Base-by-base conservation (phyloP, 305 asterid species). In the Fraxinus sp. region DNA sequence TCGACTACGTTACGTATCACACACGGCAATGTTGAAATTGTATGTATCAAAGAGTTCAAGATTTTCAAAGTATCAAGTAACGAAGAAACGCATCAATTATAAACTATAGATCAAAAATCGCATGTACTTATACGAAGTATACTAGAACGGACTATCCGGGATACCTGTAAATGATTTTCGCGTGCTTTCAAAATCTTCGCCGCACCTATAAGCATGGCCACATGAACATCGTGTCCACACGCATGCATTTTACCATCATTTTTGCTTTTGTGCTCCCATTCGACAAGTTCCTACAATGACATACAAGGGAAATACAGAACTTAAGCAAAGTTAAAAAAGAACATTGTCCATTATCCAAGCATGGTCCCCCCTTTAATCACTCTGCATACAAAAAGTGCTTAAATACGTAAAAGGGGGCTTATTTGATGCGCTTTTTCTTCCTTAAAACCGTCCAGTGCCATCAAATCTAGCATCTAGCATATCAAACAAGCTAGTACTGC, bases 151-250 rank as follows among this genome's bases (percentile, higher is more conserved):
- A 14, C n/a, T 55, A 72, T 10, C 5, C 5, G 46, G 81, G 85
- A 4, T 78, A 94, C 99, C 97, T 93, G 85, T 73, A 95, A 83
- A 49, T 80, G 85, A 7, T 78, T 33, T 86, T 95, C 90, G 0
- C 96, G 91, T 32, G 93, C 99, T 87, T 94, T 94, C 72, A 95
- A 80, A 82, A 94, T 94, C 77, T 80, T 88, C 5, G 98, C 97
- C 0, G 97, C 97, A 6, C 99, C 99, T 1, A 94, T 24, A 20
- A 96, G 97, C 99, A 96, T 96, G 26, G 99, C 93, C 59, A 92
- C 97, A 22, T 96, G 99, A 13, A 97, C 98, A 22, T 96, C 99
- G 79, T 96, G 99, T 0, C 99, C 99, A 77, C 99, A 96, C 16
- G 99, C 97, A 73, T 96, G 99, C 99, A 96, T 96, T 85, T 92